phyloP scores from a whole-genome alignment of 352 stramenopile species.

The Phytophthora citrophthora region DNA sequence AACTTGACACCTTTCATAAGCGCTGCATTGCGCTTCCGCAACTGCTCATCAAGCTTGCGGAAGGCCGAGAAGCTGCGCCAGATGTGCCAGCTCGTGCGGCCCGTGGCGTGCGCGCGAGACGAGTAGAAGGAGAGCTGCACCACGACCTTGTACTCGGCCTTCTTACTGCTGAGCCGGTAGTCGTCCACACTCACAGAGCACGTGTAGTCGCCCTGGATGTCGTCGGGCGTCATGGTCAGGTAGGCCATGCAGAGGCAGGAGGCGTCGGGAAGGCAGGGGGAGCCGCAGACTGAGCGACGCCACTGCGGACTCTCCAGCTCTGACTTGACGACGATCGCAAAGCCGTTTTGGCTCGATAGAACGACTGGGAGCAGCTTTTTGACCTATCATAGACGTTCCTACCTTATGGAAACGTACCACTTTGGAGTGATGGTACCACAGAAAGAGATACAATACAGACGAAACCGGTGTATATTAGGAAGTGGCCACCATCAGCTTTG shows the following conservation, averaged over 20 bases:
- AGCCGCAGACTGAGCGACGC: conserved; percentile 1
- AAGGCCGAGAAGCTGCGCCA: conserved; percentile 84
- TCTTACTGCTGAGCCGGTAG: conserved; percentile 74
- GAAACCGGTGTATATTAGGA: not conserved
- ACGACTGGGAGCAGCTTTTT: conserved; percentile 5
- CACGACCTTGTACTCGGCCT: conserved; percentile 84
- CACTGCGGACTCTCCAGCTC: not conserved
- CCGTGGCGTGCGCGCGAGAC: conserved; percentile 67
- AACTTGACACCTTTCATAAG: conserved; percentile 89
- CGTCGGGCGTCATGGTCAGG: conserved; percentile 72
- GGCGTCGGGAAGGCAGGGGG: not conserved
- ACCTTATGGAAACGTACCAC: not conserved
- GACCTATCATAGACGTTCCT: conserved; percentile 5
- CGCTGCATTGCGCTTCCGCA: conserved; percentile 71
- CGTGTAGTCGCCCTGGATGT: conserved; percentile 82
- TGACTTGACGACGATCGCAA: conserved; percentile 27
- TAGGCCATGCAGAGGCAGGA: conserved; percentile 16
- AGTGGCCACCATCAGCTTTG: no score
- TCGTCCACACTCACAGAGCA: conserved; percentile 69
- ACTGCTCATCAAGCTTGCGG: conserved; percentile 81
- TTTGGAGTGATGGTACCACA: not conserved
- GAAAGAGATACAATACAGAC: not conserved
- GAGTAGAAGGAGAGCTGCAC: conserved; percentile 78
- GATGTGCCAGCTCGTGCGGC: conserved; percentile 82
- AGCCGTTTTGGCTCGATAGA: conserved; percentile 6